Conservation (phyloP, 2,329 filamentous ascomycete genomes). For the Ramularia endophylla region DNA sequence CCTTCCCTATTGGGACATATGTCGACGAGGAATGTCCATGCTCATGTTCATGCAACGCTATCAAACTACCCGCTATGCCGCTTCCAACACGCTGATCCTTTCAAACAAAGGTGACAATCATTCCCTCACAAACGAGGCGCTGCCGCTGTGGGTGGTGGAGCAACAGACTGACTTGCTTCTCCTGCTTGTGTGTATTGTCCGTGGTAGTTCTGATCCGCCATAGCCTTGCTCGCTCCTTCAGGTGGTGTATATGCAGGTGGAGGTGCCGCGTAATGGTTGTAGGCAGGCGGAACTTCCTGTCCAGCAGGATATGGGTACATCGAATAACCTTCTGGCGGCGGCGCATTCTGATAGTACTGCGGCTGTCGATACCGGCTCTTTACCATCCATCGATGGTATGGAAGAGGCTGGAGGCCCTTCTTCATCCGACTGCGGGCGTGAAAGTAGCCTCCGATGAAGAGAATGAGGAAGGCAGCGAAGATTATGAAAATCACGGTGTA, state of each 20-base stretch:
- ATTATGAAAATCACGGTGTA: slow-evolving; percentile 64
- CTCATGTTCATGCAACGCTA: slow-evolving; percentile 6
- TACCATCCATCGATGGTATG: slow-evolving; percentile 57
- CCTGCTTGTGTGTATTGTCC: slow-evolving; percentile 7
- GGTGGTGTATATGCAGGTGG: slow-evolving; percentile 33
- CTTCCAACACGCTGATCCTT: neutral
- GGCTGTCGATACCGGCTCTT: slow-evolving; percentile 13
- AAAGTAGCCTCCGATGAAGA: slow-evolving; percentile 61
- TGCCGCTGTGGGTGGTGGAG: slow-evolving; percentile 9
- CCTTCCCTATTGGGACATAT: too few relatives aligned
- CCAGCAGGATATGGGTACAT: slow-evolving; percentile 25
- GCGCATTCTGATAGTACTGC: slow-evolving; percentile 12
- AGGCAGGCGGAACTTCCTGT: slow-evolving; percentile 30
- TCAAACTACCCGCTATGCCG: neutral
- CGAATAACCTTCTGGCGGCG: slow-evolving; percentile 17
- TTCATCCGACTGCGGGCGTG: slow-evolving; percentile 63
- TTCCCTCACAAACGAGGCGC: slow-evolving; percentile 6
- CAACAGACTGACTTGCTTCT: slow-evolving; percentile 16
- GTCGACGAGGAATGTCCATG: neutral
- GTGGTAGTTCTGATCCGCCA: slow-evolving; percentile 29
- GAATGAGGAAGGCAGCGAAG: slow-evolving; percentile 52
- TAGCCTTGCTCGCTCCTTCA: slow-evolving; percentile 29
- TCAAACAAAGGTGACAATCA: neutral
- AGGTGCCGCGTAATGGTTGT: slow-evolving; percentile 26
- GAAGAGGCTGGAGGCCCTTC: slow-evolving; percentile 59